Evolutionary conservation across 169 alveolate species (phyloP).

Genomic region (Amoebophrya sp.): DNA sequence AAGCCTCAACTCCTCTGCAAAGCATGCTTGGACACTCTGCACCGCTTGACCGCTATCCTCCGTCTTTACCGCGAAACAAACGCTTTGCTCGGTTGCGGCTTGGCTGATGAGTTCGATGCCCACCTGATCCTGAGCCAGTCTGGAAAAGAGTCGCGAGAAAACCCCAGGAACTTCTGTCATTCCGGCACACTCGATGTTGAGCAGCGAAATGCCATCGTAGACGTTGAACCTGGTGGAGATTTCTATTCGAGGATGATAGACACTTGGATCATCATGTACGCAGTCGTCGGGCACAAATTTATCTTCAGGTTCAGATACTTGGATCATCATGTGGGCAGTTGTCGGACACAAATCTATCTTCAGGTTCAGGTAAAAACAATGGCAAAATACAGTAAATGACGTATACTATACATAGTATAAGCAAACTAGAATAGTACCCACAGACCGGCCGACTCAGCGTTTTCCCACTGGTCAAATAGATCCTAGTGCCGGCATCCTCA

Average conservation of each 20-base stretch:
- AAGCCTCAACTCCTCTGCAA: background rate
- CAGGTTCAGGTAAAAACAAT: too few relatives aligned
- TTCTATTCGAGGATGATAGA: background rate
- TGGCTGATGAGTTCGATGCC: background rate
- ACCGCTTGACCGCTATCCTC: background rate
- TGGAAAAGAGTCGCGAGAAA: background rate
- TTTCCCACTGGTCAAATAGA: background rate
- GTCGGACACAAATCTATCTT: too few relatives aligned
- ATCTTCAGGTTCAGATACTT: too few relatives aligned
- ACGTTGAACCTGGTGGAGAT: background rate
- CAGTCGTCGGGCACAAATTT: too few relatives aligned
- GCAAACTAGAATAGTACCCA: too few relatives aligned
- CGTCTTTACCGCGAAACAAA: background rate
- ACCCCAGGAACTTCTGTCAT: background rate
- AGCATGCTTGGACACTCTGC: background rate
- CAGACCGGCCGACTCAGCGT: background rate
- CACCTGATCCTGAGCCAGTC: background rate
- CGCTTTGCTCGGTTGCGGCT: background rate
- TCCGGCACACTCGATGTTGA: background rate
- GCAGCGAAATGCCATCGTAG: background rate
- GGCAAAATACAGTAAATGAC: too few relatives aligned
- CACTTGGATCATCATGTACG: too few relatives aligned
- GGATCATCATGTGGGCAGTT: too few relatives aligned
- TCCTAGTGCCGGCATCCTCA: background rate
- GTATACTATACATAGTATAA: too few relatives aligned